Base-by-base conservation (phyloP, 257 asterid species). In the Avicennia marina region DNA sequence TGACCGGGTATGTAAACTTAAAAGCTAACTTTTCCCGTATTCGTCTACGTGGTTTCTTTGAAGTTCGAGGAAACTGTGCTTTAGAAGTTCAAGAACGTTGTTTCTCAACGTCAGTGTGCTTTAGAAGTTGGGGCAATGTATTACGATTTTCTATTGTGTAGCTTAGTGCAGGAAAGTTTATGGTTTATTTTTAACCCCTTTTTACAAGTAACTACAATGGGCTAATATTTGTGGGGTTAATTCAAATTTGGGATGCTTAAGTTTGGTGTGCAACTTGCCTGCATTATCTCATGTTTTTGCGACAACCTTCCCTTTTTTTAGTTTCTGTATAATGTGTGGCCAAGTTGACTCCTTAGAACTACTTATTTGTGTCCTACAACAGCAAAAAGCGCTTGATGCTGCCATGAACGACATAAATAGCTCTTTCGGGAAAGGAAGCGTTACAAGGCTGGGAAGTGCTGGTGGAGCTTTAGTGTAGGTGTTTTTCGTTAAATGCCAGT, bases 401-500 rank as follows among this genome's bases (percentile, higher is more conserved):
- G 98, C 95, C 56, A 91, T 88, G 98, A 86, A 81, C 20, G 98
- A 91, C 64, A 88, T 91, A 74, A 88, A 91, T 66, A 91, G 73
- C 70, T 88, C 96, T 10, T 91, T 91, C 58, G 98, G 98, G 63
- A 91, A 91, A 64, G 98, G 98, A 74, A 91, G 97, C 45, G 96
- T 91, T 53, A 91, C 98, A 31, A 78, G 97, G 74, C 81, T 91
- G 59, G 98, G 97, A 58, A 88, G 98, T 74, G 87, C 90, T 18
- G 98, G 98, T 40, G 95, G 98, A 65, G 98, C 98, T 53, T 76
- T 91, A 45, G 98, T 91, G 98, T 91, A 81, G 45, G 95, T 70
- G 54, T 64, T 58, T 63, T 65, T 54, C 22, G 31, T 72, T 4
- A 61, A 9, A 13, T n/a, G 53, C 34, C 58, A 19, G 25, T 31